Base-by-base conservation (phyloP, 2,329 filamentous ascomycete species). In the Trichoderma arundinaceum region DNA sequence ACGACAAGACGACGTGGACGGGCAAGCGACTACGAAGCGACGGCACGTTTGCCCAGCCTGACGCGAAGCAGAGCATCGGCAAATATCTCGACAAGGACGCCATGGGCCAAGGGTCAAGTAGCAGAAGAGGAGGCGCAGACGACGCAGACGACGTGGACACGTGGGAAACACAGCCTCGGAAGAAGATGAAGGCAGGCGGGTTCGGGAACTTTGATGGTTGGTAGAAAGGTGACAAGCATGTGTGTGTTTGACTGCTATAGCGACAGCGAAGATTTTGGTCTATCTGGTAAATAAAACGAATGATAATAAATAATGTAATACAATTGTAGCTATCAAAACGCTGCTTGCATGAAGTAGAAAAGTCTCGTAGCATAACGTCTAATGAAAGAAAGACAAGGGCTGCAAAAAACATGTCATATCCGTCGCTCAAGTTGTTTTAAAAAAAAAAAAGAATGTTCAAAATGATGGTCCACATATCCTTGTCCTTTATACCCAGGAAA, bases 171-270 rank as follows among this genome's bases (percentile, higher is more conserved):
- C 62, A 66, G 71, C 92, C 91, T 4, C 88, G 87, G 77, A 98
- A 97, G 80, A 98, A 97, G 80, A 78, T 82, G 2, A 95, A 91
- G 75, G 76, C 74, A 1, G 86, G 88, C 12, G 93, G 92, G 0
- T 99, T 98, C 82, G 94, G 94, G 2, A 96, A 97, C 77, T 99
- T 99, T 77, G 94, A 97, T 78, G 86, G 82, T 43, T 99, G 95
- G 94, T 97, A 81, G 80, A 33, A 28, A 38, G 13, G 35, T 1
- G 12, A 32, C 4, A 15, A 17, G 13, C 9, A 22, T 43, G 35
- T 35, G 17, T 22, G 22, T 28, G 22, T 28, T 15, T 39, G 17
- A 51, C 19, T 41, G 15, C 48, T 15, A 61, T 32, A 52, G 48
- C 58, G 17, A 52, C 58, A 43, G 58, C 46, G 58, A 19, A 7